A percentile compares a stretch with the other conserved stretches of the same genome.
Evolutionary conservation across 2,329 filamentous ascomycete species (phyloP).

Genomic region (Trichoderma sp.): DNA sequence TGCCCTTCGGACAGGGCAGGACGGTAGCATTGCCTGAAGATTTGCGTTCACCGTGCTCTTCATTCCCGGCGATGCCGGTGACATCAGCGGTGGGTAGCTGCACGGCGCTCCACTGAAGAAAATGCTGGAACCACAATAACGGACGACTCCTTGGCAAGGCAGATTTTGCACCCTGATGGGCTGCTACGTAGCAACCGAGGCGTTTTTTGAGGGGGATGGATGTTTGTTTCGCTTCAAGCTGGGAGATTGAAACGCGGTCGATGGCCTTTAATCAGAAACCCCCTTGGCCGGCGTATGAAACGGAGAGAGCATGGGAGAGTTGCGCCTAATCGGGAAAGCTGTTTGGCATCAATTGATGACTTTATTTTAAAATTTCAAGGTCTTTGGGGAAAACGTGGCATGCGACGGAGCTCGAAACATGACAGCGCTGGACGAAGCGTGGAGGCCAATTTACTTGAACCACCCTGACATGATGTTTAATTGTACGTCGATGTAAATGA

Average conservation of each 20-base stretch:
- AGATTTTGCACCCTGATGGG: slow-evolving; percentile 18
- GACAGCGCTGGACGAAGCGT: background rate
- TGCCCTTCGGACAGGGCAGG: background rate
- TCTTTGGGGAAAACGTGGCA: background rate
- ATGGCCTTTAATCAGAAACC: slow-evolving; percentile 7
- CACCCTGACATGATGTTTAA: background rate
- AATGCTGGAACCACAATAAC: background rate
- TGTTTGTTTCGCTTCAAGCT: background rate
- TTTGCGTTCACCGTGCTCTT: background rate
- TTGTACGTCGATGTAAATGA: background rate
- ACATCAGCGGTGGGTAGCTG: slow-evolving; percentile 15
- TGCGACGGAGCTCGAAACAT: background rate
- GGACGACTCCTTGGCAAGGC: slow-evolving; percentile 11
- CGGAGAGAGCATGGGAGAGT: background rate
- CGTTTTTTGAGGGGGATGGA: background rate
- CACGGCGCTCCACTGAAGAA: background rate
- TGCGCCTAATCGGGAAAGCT: background rate
- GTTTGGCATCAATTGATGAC: background rate
- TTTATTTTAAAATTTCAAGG: background rate
- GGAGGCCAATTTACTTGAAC: background rate
- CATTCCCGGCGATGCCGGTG: slow-evolving; percentile 15
- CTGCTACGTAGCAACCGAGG: slow-evolving; percentile 13
- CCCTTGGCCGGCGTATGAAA: slow-evolving; percentile 7
- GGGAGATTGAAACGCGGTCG: background rate
- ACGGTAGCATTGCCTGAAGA: background rate